A percentile compares a stretch with the other conserved stretches of the same genome.
phyloP scores from a whole-genome alignment of 352 stramenopile species.

The Pythium guiyangense region DNA sequence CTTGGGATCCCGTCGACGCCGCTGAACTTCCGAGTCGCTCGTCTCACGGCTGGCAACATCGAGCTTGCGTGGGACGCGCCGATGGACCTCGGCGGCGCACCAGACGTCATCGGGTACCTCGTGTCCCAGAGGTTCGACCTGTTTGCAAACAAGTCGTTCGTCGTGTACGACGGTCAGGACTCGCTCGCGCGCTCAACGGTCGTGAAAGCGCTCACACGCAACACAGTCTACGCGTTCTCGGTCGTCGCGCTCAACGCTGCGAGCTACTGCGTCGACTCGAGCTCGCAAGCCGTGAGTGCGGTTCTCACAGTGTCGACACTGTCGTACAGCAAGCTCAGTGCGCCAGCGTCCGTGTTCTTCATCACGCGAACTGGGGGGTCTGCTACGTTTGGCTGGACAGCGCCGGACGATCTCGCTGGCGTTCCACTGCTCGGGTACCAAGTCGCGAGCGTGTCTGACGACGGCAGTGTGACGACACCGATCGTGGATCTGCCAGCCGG shows the following conservation, averaged over 20 bases:
- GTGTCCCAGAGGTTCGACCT: slow-evolving; percentile 35
- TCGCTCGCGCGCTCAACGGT: slow-evolving; percentile 18
- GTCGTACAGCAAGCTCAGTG: slow-evolving; percentile 19
- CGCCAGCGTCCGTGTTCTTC: slow-evolving; percentile 18
- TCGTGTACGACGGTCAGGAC: slow-evolving; percentile 50
- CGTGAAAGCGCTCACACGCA: slow-evolving; percentile 25
- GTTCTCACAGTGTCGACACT: slow-evolving; percentile 34
- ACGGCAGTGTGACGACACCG: slow-evolving; percentile 1
- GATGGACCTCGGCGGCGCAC: slow-evolving; percentile 37
- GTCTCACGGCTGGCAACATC: slow-evolving; percentile 49
- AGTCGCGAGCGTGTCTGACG: slow-evolving; percentile 16
- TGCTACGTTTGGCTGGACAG: slow-evolving; percentile 39
- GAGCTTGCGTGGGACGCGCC: slow-evolving; percentile 45
- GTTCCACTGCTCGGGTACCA: slow-evolving; percentile 34
- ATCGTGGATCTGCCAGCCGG: slow-evolving; percentile 2
- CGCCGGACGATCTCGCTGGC: slow-evolving; percentile 46
- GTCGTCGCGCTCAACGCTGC: slow-evolving; percentile 39
- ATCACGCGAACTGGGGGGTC: slow-evolving; percentile 31
- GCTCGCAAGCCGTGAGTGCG: slow-evolving; percentile 16
- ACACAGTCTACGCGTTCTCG: slow-evolving; percentile 34
- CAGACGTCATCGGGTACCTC: slow-evolving; percentile 41
- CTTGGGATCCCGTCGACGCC: slow-evolving; percentile 40
- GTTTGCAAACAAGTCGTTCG: slow-evolving; percentile 22
- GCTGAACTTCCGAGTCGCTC: slow-evolving; percentile 24
- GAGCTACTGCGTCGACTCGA: slow-evolving; percentile 40